Percentiles rank a stretch among this genome's conserved stretches.
These are phyloP conservation scores for Mycena polygramma DNA, from an alignment of 768 basidiomycete species.

Conservation along the genomic window DNA sequence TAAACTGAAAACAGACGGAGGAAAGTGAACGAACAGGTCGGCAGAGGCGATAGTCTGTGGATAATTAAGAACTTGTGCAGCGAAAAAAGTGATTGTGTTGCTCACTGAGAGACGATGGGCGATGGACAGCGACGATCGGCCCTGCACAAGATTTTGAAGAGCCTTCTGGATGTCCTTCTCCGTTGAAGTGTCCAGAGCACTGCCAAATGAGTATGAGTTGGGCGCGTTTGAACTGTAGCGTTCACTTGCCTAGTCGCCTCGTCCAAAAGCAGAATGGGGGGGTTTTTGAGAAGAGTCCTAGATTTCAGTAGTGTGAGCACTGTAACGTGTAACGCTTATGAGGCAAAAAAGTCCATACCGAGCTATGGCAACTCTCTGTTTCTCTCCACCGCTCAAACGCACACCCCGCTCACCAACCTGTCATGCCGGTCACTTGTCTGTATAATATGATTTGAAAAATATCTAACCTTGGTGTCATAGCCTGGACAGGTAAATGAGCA, in stretches of 20 bases:
- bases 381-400: slow-evolving; percentile 88
- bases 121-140: slow-evolving; percentile 81
- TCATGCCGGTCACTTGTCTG: neutral
- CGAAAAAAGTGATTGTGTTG: slow-evolving; percentile 11
- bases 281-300: slow-evolving; percentile 87
- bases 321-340: neutral
- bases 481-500: slow-evolving; percentile 46
- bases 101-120: slow-evolving; percentile 84
- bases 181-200: slow-evolving; percentile 90
- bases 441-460: neutral
- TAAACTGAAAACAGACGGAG: slow-evolving; percentile 9
- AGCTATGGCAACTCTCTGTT: slow-evolving; percentile 91
- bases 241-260: slow-evolving; percentile 75
- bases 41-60: slow-evolving; percentile 67
- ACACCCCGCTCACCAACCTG: slow-evolving; percentile 85
- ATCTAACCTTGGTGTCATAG: slow-evolving; percentile 80
- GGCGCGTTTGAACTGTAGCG: neutral
- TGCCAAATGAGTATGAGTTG: slow-evolving; percentile 42
- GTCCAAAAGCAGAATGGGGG: slow-evolving; percentile 83
- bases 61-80: slow-evolving; percentile 35
- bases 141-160: slow-evolving; percentile 81
- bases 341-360: slow-evolving; percentile 19
- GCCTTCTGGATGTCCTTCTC: slow-evolving; percentile 93
- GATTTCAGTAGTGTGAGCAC: neutral
- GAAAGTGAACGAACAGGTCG: slow-evolving; percentile 63